These are phyloP conservation scores for Ceratobasidium sp. DNA, from an alignment of 1,284 basidiomycete species.

Conservation along the genomic window DNA sequence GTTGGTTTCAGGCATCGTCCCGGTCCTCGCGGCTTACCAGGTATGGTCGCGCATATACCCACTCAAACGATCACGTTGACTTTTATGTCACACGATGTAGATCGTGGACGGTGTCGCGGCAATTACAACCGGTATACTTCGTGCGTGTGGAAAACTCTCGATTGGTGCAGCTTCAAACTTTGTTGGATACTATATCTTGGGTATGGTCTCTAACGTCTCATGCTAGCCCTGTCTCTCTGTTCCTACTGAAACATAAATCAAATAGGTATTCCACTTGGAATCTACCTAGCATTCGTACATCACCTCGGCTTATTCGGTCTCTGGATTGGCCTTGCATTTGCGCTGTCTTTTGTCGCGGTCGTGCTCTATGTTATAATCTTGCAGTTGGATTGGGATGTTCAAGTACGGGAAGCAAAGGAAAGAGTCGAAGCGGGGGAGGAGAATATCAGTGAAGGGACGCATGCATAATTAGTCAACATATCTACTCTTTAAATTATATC, in stretches of 20 bases:
- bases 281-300: conserved; percentile 16
- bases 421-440: conserved; percentile 21
- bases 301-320: conserved; percentile 41
- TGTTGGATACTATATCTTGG: conserved; percentile 67
- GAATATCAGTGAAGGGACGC: not conserved
- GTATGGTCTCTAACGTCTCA: conserved; percentile 45
- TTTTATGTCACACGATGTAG: not conserved
- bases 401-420: conserved; percentile 36
- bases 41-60: conserved; percentile 51
- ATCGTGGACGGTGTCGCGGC: conserved; percentile 69
- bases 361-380: conserved; percentile 17
- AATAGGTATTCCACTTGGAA: conserved; percentile 16
- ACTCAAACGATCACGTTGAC: not conserved
- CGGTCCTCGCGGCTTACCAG: conserved; percentile 80
- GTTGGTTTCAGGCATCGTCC: conserved; percentile 75
- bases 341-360: conserved; percentile 21
- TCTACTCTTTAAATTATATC: not conserved
- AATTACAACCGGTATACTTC: conserved; percentile 76
- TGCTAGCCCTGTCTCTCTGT: not conserved
- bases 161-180: conserved; percentile 47
- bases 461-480: not conserved
- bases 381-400: conserved; percentile 40
- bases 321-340: conserved; percentile 42
- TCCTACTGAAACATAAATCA: not conserved
- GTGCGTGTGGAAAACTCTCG: conserved; percentile 75